A percentile compares a stretch with the other conserved stretches of the same genome.
Conservation (phyloP, 352 stramenopile genomes). For the Phytopythium vexans region DNA sequence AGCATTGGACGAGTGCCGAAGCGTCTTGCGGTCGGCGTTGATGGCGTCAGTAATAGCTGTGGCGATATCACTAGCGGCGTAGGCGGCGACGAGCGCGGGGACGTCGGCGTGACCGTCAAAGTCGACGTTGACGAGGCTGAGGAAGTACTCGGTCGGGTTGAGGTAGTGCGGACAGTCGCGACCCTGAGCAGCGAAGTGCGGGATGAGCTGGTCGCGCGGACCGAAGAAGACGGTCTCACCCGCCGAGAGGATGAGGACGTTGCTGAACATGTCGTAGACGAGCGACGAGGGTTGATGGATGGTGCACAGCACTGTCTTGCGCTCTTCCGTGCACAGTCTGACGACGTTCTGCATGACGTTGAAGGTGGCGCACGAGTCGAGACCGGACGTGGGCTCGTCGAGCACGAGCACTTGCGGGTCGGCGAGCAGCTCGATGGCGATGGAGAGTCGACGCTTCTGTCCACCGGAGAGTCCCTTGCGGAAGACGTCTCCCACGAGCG, state of each 20-base stretch:
- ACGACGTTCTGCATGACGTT: conserved; percentile 83
- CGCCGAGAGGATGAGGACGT: conserved; percentile 51
- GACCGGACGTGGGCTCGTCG: conserved; percentile 91
- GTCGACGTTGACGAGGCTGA: conserved; percentile 52
- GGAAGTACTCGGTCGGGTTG: conserved; percentile 67
- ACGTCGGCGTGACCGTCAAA: conserved; percentile 39
- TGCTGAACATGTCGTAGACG: conserved; percentile 63
- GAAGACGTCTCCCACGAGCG: conserved; percentile 81
- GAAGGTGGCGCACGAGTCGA: conserved; percentile 88
- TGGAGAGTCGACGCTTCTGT: conserved; percentile 91
- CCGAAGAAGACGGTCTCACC: conserved; percentile 91
- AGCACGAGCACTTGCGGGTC: conserved; percentile 95
- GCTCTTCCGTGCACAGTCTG: conserved; percentile 33
- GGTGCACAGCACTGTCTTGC: conserved; percentile 74
- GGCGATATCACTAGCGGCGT: conserved; percentile 24
- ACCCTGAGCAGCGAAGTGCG: conserved; percentile 46
- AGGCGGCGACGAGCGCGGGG: conserved; percentile 16
- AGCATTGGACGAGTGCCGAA: conserved; percentile 27
- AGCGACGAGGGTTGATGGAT: conserved; percentile 84
- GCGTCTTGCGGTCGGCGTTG: neutral
- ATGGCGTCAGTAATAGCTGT: neutral
- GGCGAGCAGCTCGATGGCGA: conserved; percentile 91
- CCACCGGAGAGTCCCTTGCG: conserved; percentile 82
- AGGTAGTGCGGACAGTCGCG: conserved; percentile 65
- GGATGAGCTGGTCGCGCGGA: conserved; percentile 39